Evolutionary conservation across 2,329 filamentous ascomycete species (phyloP).

Genomic region (Graphilbum ipis-grandicollis): DNA sequence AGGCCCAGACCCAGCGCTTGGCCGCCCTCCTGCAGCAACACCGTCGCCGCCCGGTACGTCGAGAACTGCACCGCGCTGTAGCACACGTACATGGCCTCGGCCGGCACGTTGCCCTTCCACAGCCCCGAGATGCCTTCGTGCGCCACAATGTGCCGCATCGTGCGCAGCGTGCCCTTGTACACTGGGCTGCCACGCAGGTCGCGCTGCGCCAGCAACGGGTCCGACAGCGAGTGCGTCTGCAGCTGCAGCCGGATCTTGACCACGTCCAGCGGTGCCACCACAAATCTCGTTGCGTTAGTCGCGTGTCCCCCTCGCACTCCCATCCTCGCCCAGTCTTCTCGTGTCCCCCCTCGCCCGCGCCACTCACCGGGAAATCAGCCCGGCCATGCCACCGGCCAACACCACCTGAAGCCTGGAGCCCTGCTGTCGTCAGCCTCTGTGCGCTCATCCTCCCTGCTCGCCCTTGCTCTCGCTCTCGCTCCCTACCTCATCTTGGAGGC

Average conservation of each 20-base stretch:
- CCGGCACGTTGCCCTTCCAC: constrained; percentile 97
- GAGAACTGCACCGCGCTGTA: constrained; percentile 87
- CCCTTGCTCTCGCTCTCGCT: neutral
- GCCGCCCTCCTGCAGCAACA: constrained; percentile 36
- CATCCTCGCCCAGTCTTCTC: too few relatives aligned
- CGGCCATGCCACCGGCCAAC: constrained; percentile 45
- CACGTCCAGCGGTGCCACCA: constrained; percentile 89
- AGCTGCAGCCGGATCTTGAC: constrained; percentile 96
- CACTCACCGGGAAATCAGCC: constrained; percentile 65
- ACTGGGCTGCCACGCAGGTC: constrained; percentile 24
- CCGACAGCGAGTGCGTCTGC: constrained; percentile 68
- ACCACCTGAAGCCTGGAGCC: constrained; percentile 40
- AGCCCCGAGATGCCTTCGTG: constrained; percentile 73
- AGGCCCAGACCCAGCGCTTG: constrained; percentile 49
- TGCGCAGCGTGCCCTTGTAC: constrained; percentile 63
- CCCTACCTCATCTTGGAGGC: constrained; percentile 41
- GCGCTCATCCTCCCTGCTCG: neutral
- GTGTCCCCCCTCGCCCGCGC: too few relatives aligned
- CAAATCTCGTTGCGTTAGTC: constrained; percentile 41
- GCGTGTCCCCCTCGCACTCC: too few relatives aligned
- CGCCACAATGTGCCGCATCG: constrained; percentile 56
- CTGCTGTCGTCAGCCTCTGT: constrained; percentile 14
- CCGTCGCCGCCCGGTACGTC: constrained; percentile 59
- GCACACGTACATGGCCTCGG: constrained; percentile 82
- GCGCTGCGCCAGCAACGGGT: constrained; percentile 45